These are phyloP conservation scores for Fraxinus ornus DNA, from an alignment of 305 asterid species.

Conservation along the genomic window DNA sequence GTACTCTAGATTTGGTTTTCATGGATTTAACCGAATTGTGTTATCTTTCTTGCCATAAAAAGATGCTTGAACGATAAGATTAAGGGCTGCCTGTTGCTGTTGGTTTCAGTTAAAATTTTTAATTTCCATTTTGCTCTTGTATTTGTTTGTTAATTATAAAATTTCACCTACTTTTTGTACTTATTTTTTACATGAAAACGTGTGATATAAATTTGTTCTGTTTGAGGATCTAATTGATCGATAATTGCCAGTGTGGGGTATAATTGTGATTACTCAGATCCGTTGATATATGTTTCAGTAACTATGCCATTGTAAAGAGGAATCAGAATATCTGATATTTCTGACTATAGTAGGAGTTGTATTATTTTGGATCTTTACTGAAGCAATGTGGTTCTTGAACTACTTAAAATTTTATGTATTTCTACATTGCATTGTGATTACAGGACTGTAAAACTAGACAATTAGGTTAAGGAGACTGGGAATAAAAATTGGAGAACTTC, in stretches of 20 bases:
- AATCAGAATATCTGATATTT: not conserved
- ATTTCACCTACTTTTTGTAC: not conserved
- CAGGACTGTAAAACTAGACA: conserved; percentile 1
- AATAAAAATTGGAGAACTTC: not conserved
- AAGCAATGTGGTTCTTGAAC: not conserved
- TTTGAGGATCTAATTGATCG: not conserved
- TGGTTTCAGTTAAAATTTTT: not conserved
- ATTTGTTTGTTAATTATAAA: not conserved
- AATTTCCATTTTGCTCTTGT: not conserved
- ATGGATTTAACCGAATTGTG: not conserved
- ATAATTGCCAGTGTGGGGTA: not conserved
- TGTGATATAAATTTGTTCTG: not conserved
- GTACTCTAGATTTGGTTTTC: not conserved
- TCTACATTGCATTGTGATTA: not conserved
- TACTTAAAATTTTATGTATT: not conserved
- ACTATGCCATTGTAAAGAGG: not conserved
- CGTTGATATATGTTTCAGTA: not conserved
- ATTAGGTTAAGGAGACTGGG: not conserved
- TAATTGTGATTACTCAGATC: not conserved
- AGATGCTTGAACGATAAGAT: not conserved
- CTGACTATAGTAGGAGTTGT: not conserved
- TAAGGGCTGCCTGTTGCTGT: not conserved
- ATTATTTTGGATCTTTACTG: not conserved
- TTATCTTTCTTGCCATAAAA: not conserved
- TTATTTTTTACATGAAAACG: not conserved